Base-by-base conservation (phyloP, 2,329 filamentous ascomycete species). In the Cladosporium oxysporum region DNA sequence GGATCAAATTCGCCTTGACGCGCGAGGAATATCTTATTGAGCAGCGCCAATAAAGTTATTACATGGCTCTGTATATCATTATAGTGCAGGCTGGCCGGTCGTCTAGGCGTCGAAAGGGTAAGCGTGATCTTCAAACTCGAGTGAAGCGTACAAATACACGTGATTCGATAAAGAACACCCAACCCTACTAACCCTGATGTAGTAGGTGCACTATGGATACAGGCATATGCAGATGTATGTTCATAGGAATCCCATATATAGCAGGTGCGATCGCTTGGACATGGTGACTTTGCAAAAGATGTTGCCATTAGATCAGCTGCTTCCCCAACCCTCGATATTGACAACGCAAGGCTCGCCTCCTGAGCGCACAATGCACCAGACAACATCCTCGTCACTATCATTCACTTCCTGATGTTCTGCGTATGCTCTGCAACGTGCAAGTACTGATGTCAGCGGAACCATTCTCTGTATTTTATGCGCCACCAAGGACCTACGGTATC, bases 341-440 rank as follows among this genome's bases (percentile, higher is more conserved):
- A 87, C 86, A 6, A 89, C 87, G 1, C 87, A 82, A 0, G 89
- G 88, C 64, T 82, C 80, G 2, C 83, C 75, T 0, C 88, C 89
- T 69, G 84, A 87, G 26, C 88, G 83, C 5, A 87, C 86, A 53
- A 91, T 83, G 12, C 90, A 83, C 87, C 88, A 90, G 44, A 87
- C 83, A 1, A 89, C 79, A 57, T 89, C 86, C 35, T 85, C 83
- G 52, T 88, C 85, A 1, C 84, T 83, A 44, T 90, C 85, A 71
- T 92, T 92, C 23, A 88, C 80, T 63, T 89, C 84, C 74, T 91
- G 88, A 76, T 92, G 88, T 74, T 92, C 89, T 0, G 87, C 86
- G 82, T 84, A 91, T 0, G 88, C 85, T 37, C 63, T 65, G 29
- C 12, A 29, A 5, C 8, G 18, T 59, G 23, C 14, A 44, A 5